These are phyloP conservation scores for Nakaseomyces glabratus DNA, from an alignment of 1,139 yeast genomes.

Conservation along the genomic window DNA sequence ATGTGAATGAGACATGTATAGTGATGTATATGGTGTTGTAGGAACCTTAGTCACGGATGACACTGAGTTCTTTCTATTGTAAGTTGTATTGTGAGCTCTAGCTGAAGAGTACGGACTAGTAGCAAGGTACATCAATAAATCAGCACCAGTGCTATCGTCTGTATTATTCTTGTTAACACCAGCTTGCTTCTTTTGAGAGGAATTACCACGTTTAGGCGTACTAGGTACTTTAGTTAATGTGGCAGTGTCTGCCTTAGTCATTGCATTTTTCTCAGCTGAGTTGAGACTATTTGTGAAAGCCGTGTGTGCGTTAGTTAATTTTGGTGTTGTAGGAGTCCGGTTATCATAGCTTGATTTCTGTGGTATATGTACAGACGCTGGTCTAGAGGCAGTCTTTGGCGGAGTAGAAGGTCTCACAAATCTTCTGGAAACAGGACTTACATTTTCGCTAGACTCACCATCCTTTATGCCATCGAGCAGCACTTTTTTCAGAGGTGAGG, in stretches of 20 bases:
- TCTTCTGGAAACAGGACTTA: neutral
- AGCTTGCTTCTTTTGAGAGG: slow-evolving; percentile 6
- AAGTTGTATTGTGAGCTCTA: slow-evolving; percentile 7
- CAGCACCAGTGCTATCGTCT: slow-evolving; percentile 27
- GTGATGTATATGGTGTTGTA: slow-evolving; percentile 20
- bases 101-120: slow-evolving; percentile 29
- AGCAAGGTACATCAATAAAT: slow-evolving; percentile 30
- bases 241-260: neutral
- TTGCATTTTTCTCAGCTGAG: neutral
- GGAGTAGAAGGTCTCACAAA: slow-evolving; percentile 6
- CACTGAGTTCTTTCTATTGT: slow-evolving; percentile 2
- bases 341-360: slow-evolving; percentile 1
- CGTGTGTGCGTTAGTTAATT: slow-evolving; percentile 1
- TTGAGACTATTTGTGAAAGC: neutral
- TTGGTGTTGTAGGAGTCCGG: slow-evolving; percentile 1
- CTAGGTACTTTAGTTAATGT: too few species aligned
- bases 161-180: slow-evolving; percentile 10
- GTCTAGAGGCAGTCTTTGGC: neutral
- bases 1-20: slow-evolving; percentile 12
- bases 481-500: slow-evolving; percentile 5
- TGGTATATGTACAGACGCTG: slow-evolving; percentile 3
- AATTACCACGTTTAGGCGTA: neutral
- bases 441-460: slow-evolving; percentile 3
- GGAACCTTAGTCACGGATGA: slow-evolving; percentile 14
- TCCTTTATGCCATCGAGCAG: slow-evolving; percentile 1